Base-by-base conservation (phyloP, 2,329 filamentous ascomycete genomes). In the Paecilomyces fulvus region DNA sequence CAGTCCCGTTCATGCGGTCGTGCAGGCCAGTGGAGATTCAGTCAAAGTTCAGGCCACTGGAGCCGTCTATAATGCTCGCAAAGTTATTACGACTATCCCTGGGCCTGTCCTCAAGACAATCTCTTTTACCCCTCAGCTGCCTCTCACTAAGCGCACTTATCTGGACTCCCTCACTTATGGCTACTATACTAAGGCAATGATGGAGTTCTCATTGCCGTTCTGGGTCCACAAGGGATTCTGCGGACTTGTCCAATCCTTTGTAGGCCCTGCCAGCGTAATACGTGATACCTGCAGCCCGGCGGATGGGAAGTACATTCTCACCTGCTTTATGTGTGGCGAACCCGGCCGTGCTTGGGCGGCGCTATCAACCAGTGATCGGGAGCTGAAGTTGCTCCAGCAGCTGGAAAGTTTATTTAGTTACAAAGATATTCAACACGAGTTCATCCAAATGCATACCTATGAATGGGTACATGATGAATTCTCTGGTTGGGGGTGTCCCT, bases 391-490 rank as follows among this genome's bases (percentile, higher is more conserved):
- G 37, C 37, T 43, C 14, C n/a, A 64, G 0, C 65, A 67, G 20
- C 9, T 65, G 0, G 52, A 54, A 0, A 52, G 56, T 10, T 49
- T 65, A 5, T 63, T 55, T 33, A 52, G 53, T 3, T 54, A 46
- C n/a, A n/a, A 64, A 0, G 59, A 49, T 3, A 37, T n/a, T 11
- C 11, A 4, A n/a, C 14, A 10, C 5, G 6, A 70, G 11, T 72
- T 73, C n/a, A 52, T 74, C 12, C 56, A 68, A n/a, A 64, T 73
- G 55, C 55, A 68, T 6, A 60, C 62, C 1, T 67, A 73, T 33
- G 71, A 75, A 31, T 79, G 76, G 76, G 56, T 61, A 3, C 61
- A 67, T 1, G 74, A 79, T 30, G 63, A 70, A 53, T 65, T 69
- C 0, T 17, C 37, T 12, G 73, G 74, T 28, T 68, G 61, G 58